These are phyloP conservation scores for Pouteria glomerata DNA, from an alignment of 148 eudicot species.

Conservation along the genomic window DNA sequence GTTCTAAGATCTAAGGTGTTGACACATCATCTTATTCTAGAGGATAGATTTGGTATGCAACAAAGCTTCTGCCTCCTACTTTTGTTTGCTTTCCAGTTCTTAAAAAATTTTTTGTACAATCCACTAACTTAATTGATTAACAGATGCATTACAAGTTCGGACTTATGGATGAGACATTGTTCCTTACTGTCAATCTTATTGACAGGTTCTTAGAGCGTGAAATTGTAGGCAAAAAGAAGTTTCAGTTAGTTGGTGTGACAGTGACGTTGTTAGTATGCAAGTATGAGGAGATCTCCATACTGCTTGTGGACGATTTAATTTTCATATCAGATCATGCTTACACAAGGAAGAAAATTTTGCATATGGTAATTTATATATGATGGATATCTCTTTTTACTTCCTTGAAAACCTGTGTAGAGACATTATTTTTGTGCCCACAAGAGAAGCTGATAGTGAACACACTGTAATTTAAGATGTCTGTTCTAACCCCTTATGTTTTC, in stretches of 20 bases:
- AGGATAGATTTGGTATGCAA: too few species aligned
- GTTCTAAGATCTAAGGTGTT: too few species aligned
- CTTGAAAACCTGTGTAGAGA: not conserved
- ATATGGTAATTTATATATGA: constrained; percentile 9
- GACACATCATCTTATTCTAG: too few species aligned
- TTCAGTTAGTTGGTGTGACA: constrained; percentile 19
- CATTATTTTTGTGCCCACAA: constrained; percentile 11
- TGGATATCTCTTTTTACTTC: not conserved
- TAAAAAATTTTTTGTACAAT: not conserved
- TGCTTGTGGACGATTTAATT: constrained; percentile 9
- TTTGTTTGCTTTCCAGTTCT: not conserved
- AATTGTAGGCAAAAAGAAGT: constrained; percentile 11
- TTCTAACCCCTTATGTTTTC: constrained; percentile 29
- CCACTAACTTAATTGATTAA: not conserved
- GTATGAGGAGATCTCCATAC: constrained; percentile 20
- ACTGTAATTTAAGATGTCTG: constrained; percentile 26
- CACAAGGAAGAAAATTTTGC: constrained; percentile 16
- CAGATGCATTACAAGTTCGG: constrained; percentile 72
- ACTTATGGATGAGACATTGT: constrained; percentile 13
- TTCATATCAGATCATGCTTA: constrained; percentile 14
- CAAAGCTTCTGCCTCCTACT: too few species aligned
- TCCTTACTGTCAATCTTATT: constrained; percentile 16
- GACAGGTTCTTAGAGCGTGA: constrained; percentile 10
- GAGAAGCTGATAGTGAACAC: constrained; percentile 24
- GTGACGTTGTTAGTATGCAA: constrained; percentile 17